Conservation (phyloP, 495 filamentous ascomycete species). For the Staphylotrichum tortipilum region DNA sequence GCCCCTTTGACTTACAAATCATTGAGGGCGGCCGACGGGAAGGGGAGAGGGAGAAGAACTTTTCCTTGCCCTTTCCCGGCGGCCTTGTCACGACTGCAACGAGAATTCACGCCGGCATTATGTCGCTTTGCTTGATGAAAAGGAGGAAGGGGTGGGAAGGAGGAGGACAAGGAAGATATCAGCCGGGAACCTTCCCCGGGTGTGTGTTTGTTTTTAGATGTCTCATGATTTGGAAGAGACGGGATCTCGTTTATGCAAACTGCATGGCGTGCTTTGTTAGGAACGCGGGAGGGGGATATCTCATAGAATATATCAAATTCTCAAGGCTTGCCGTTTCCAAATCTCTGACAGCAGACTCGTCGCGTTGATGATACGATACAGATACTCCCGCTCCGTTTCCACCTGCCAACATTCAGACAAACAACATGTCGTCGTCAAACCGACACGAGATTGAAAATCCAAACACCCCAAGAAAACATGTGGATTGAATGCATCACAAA, state of each 20-base stretch:
- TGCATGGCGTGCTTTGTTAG: background rate
- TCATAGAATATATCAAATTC: background rate
- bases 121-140: background rate
- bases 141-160: background rate
- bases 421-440: no score
- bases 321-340: background rate
- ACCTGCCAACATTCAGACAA: no score
- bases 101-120: background rate
- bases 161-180: no score
- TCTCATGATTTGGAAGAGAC: background rate
- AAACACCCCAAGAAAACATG: no score
- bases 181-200: no score
- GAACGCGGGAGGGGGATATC: background rate
- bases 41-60: no score
- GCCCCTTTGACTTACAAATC: background rate
- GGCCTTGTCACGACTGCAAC: constrained; percentile 3
- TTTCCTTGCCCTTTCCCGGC: background rate
- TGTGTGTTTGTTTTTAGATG: no score
- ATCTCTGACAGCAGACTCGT: no score
- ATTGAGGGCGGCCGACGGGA: background rate
- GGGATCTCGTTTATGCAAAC: background rate
- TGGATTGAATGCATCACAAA: no score
- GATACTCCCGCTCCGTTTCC: no score
- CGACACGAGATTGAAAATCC: no score
- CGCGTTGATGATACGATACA: no score